Evolutionary conservation across 1,139 yeast species (phyloP).

Genomic region (Magnusiomyces fungicola): DNA sequence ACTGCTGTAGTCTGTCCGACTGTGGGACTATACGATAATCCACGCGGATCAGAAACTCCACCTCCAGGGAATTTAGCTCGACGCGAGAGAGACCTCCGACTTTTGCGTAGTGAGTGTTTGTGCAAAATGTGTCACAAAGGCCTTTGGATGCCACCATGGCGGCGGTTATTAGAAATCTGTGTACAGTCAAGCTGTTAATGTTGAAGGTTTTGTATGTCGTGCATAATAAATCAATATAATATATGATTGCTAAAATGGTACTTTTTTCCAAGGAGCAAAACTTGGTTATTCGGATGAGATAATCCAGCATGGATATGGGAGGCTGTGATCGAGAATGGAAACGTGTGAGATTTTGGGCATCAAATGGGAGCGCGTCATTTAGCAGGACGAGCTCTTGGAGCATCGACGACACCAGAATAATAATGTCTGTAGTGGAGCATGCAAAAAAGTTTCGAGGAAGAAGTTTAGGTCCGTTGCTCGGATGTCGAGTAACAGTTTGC

Average conservation of each 20-base stretch:
- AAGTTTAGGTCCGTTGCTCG: constrained; percentile 16
- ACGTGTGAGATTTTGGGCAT: constrained; percentile 54
- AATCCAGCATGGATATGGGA: constrained; percentile 69
- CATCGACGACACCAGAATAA: constrained; percentile 72
- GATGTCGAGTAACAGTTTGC: no score
- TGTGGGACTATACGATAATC: constrained; percentile 67
- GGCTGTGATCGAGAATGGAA: constrained; percentile 95
- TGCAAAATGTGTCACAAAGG: constrained; percentile 87
- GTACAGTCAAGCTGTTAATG: constrained; percentile 85
- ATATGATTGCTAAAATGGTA: constrained; percentile 70
- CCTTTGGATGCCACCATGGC: constrained; percentile 91
- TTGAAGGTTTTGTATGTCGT: constrained; percentile 75
- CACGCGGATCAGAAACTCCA: constrained; percentile 76
- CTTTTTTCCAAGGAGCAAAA: constrained; percentile 83
- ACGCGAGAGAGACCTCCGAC: constrained; percentile 89
- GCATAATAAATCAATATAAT: constrained; percentile 80
- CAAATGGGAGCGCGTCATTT: constrained; percentile 51
- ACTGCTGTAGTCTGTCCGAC: constrained; percentile 32
- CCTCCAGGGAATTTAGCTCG: constrained; percentile 81
- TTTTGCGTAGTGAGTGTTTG: constrained; percentile 88
- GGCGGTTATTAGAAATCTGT: constrained; percentile 81
- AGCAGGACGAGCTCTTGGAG: constrained; percentile 59
- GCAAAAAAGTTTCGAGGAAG: constrained; percentile 56
- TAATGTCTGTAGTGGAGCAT: constrained; percentile 64
- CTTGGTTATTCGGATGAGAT: constrained; percentile 67